Conservation (phyloP, 176 grass and related monocot genomes). For the Oryza meyeriana region DNA sequence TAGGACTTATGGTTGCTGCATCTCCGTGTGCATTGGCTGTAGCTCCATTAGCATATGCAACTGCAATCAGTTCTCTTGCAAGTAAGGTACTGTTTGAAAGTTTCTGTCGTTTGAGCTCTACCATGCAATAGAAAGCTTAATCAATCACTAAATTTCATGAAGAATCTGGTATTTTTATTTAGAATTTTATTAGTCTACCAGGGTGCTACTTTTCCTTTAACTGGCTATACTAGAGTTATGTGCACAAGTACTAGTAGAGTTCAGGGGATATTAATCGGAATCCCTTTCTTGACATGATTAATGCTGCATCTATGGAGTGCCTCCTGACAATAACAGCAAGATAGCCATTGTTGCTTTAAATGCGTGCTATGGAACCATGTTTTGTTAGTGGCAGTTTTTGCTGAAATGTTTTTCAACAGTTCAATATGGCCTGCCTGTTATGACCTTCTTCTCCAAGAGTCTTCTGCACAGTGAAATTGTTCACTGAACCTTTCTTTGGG, state of each 20-base stretch:
- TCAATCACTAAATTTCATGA: neutral
- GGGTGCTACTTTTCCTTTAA: neutral
- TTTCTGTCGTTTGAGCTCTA: neutral
- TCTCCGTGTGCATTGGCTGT: constrained; percentile 96
- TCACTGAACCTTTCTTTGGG: constrained; percentile 21
- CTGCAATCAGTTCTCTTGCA: constrained; percentile 94
- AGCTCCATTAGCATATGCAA: constrained; percentile 96
- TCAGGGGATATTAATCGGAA: neutral
- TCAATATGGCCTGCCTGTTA: constrained; percentile 19
- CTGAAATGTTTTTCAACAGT: neutral
- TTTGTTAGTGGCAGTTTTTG: neutral
- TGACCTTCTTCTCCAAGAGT: constrained; percentile 12
- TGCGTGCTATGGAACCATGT: neutral
- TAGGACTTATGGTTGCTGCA: constrained; percentile 98
- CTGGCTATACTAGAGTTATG: neutral
- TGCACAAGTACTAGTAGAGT: neutral
- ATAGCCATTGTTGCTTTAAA: neutral
- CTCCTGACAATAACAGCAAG: neutral
- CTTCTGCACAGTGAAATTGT: constrained; percentile 10
- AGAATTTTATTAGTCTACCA: neutral
- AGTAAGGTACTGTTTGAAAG: constrained; percentile 68
- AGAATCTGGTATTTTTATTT: neutral
- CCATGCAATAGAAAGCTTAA: neutral
- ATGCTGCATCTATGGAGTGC: neutral
- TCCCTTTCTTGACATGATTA: neutral